Conservation (phyloP, 352 stramenopile species). For the Phytophthora agathidicida region DNA sequence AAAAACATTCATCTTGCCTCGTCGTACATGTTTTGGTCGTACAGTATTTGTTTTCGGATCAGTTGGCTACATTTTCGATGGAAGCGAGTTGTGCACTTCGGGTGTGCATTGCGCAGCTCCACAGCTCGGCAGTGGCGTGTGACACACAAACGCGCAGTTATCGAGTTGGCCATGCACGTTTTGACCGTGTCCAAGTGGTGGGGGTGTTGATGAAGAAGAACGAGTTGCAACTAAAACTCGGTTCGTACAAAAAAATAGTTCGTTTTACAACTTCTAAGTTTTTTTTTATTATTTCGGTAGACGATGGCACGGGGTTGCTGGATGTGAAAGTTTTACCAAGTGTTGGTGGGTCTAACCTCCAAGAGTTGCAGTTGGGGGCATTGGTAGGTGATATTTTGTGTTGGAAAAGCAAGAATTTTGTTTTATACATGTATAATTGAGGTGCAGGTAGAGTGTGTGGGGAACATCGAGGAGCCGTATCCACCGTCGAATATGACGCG, state of each 20-base stretch:
- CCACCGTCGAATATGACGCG: conserved; percentile 17
- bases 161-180: conserved; percentile 14
- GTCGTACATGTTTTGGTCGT: background rate
- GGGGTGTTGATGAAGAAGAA: conserved; percentile 36
- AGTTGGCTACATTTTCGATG: conserved; percentile 14
- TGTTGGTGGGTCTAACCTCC: background rate
- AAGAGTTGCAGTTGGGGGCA: conserved; percentile 30
- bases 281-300: conserved; percentile 17
- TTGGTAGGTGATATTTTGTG: conserved; percentile 25
- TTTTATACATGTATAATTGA: conserved; percentile 4
- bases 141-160: conserved; percentile 26
- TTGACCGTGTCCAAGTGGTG: conserved; percentile 36
- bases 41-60: background rate
- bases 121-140: conserved; percentile 20
- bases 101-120: conserved; percentile 40
- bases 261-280: conserved; percentile 1
- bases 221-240: conserved; percentile 32
- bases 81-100: conserved; percentile 28
- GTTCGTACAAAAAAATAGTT: conserved; percentile 16
- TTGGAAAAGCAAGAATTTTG: background rate
- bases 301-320: conserved; percentile 47
- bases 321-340: conserved; percentile 27
- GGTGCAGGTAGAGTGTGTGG: conserved; percentile 48
- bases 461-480: conserved; percentile 31
- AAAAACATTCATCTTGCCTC: no score